Conservation (phyloP, 2,329 filamentous ascomycete species). For the Tolypocladium nubicola region DNA sequence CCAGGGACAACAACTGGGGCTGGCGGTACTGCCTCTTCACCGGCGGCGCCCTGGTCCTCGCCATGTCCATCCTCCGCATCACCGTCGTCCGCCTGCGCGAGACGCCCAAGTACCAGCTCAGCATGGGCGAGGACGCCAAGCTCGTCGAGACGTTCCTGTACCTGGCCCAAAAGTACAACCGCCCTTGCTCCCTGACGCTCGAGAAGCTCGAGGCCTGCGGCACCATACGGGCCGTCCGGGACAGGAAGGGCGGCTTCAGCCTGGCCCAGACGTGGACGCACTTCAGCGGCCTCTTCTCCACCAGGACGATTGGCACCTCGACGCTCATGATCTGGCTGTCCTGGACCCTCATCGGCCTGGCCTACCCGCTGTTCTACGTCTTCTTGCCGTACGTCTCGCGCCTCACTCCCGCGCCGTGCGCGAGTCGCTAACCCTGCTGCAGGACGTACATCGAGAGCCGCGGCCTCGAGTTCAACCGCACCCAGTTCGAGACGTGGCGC, state of each 20-base stretch:
- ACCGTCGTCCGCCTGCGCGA: constrained; percentile 34
- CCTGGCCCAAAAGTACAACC: constrained; percentile 34
- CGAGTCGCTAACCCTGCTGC: background rate
- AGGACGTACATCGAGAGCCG: constrained; percentile 48
- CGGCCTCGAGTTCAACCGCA: constrained; percentile 43
- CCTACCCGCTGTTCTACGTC: constrained; percentile 66
- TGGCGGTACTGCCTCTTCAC: constrained; percentile 37
- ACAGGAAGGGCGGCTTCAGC: constrained; percentile 18
- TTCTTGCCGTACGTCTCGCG: constrained; percentile 47
- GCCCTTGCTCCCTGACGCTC: constrained; percentile 28
- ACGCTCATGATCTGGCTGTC: constrained; percentile 57
- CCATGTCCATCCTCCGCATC: constrained; percentile 33
- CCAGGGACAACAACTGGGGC: constrained; percentile 33
- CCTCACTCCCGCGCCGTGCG: background rate
- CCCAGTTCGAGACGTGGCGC: constrained; percentile 52
- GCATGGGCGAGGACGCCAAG: constrained; percentile 34
- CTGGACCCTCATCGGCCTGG: constrained; percentile 61
- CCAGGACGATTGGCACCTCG: constrained; percentile 46
- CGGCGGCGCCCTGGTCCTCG: constrained; percentile 32
- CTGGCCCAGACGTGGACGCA: constrained; percentile 34
- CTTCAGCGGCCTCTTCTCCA: constrained; percentile 54
- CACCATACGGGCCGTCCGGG: constrained; percentile 24
- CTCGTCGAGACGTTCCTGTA: constrained; percentile 37
- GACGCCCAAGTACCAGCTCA: constrained; percentile 38
- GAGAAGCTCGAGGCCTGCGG: constrained; percentile 36